Conservation (phyloP, 129 eudicot genomes). For the Dittrichia graveolens region DNA sequence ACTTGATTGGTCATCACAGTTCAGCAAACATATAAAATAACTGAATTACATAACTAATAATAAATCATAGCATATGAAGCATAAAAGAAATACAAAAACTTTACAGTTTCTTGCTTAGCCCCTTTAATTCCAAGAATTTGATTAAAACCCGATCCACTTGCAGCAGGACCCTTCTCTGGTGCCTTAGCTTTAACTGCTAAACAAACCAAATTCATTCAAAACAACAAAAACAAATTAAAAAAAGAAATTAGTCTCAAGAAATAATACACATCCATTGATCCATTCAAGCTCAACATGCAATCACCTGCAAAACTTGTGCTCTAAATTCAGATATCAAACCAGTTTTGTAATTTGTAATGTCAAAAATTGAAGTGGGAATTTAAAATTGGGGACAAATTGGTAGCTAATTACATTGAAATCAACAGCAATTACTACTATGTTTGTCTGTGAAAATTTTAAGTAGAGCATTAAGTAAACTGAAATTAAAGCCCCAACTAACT, state of each 20-base stretch:
- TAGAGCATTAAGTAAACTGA: conserved; percentile 3
- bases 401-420: background rate
- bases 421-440: background rate
- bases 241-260: conserved; percentile 14
- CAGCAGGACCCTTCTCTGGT: conserved; percentile 88
- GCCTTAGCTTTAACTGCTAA: conserved; percentile 67
- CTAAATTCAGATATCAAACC: background rate
- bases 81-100: conserved; percentile 19
- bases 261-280: background rate
- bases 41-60: background rate
- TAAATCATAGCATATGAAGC: background rate
- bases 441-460: background rate
- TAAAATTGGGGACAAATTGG: background rate
- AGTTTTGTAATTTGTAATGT: background rate
- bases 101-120: conserved; percentile 90
- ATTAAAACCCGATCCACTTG: conserved; percentile 76
- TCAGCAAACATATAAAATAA: conserved; percentile 4
- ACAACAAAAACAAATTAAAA: background rate
- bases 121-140: conserved; percentile 99
- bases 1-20: background rate
- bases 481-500: conserved; percentile 17
- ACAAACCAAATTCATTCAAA: conserved; percentile 9
- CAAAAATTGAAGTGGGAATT: background rate
- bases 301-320: background rate
- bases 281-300: conserved; percentile 14